A percentile compares a stretch with the other conserved stretches of the same genome.
Evolutionary conservation across 768 basidiomycete species (phyloP).

Genomic region (Rickenella mellea): DNA sequence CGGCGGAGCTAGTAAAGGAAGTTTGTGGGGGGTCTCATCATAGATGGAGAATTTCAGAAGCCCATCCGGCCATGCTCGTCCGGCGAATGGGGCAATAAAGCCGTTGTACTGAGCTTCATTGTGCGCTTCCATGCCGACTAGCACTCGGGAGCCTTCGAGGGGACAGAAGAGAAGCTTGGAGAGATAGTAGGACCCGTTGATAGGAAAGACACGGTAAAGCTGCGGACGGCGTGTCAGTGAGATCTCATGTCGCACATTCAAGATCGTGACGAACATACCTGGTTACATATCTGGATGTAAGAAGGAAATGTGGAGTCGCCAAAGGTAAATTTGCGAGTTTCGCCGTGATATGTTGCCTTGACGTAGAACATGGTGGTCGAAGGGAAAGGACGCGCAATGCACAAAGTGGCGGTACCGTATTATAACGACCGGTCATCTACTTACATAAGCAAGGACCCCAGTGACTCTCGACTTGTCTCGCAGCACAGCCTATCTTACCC

Average conservation of each 20-base stretch:
- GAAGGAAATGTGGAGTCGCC: constrained; percentile 46
- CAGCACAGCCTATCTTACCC: too few species aligned
- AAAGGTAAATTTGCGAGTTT: constrained; percentile 63
- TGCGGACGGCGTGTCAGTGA: constrained; percentile 24
- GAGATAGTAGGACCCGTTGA: constrained; percentile 49
- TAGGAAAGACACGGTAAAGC: constrained; percentile 66
- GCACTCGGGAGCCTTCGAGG: constrained; percentile 43
- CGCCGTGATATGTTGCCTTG: constrained; percentile 64
- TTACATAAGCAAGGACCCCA: too few species aligned
- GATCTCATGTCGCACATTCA: not conserved
- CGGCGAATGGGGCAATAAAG: constrained; percentile 38
- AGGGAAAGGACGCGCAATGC: constrained; percentile 7
- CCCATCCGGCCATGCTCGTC: constrained; percentile 45
- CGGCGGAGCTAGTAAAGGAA: not conserved
- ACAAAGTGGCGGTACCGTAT: too few species aligned
- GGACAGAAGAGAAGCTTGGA: constrained; percentile 65
- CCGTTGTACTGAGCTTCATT: constrained; percentile 47
- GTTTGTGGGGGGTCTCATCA: constrained; percentile 29
- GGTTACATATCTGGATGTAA: constrained; percentile 48
- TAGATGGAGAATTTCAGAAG: constrained; percentile 54
- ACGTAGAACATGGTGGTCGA: constrained; percentile 54
- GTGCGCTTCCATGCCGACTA: constrained; percentile 54
- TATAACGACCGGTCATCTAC: too few species aligned
- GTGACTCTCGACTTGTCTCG: too few species aligned
- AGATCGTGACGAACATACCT: constrained; percentile 34